Evolutionary conservation across 2,329 filamentous ascomycete genomes (phyloP).

Genomic region (Penicillium sp.): DNA sequence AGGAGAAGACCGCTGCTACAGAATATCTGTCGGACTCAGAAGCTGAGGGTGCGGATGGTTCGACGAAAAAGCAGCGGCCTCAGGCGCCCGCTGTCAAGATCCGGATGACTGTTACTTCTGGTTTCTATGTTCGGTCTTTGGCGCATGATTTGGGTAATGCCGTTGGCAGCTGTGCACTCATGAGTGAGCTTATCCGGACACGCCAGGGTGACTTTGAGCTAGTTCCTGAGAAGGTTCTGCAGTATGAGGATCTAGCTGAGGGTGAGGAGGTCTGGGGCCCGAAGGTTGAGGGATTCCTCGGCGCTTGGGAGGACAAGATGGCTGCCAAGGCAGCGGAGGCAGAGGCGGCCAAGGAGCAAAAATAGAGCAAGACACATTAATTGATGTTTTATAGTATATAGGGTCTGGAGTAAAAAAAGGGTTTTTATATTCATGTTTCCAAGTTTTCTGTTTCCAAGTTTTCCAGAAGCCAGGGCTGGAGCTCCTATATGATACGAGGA

Average conservation of each 20-base stretch:
- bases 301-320: slow-evolving; percentile 51
- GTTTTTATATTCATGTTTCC: neutral
- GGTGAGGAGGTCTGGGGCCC: slow-evolving; percentile 83
- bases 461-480: neutral
- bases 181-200: slow-evolving; percentile 79
- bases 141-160: slow-evolving; percentile 88
- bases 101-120: slow-evolving; percentile 88
- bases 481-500: too few relatives aligned
- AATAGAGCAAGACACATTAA: neutral
- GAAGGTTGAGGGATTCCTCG: slow-evolving; percentile 62
- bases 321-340: slow-evolving; percentile 1
- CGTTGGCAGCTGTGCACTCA: slow-evolving; percentile 77
- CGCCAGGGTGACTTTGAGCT: slow-evolving; percentile 80
- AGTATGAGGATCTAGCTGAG: slow-evolving; percentile 72
- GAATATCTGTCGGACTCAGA: slow-evolving; percentile 15
- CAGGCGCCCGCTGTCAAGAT: slow-evolving; percentile 73
- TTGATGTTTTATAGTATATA: neutral
- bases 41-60: slow-evolving; percentile 4
- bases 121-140: slow-evolving; percentile 94
- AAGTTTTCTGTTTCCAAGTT: neutral
- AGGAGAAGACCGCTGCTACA: slow-evolving; percentile 10
- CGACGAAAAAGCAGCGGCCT: slow-evolving; percentile 15
- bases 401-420: neutral
- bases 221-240: slow-evolving; percentile 68
- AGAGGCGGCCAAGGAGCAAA: neutral